These are phyloP conservation scores for Penicillium angulare DNA, from an alignment of 495 filamentous ascomycete species.

Conservation along the genomic window DNA sequence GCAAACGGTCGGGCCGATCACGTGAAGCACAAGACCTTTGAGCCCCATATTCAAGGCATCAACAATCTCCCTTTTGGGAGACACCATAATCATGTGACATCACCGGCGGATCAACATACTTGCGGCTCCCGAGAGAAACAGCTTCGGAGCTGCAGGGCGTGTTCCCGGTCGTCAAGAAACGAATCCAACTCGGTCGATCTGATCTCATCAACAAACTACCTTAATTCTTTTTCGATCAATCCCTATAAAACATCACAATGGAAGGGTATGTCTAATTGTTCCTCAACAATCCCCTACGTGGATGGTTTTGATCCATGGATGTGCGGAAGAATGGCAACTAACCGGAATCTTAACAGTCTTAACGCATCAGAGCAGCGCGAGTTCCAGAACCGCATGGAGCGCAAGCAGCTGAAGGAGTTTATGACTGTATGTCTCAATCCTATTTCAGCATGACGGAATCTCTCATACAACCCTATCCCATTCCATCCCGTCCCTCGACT, in stretches of 20 bases:
- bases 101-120: constrained; percentile 17
- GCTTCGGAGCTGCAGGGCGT: constrained; percentile 34
- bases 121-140: constrained; percentile 27
- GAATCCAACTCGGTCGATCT: constrained; percentile 6
- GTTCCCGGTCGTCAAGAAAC: constrained; percentile 11
- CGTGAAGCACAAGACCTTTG: neutral
- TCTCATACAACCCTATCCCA: no score
- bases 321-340: no score
- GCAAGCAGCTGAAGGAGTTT: constrained; percentile 97
- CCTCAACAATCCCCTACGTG: no score
- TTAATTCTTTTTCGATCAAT: neutral
- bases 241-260: constrained; percentile 28
- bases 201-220: neutral
- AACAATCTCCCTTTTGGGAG: neutral
- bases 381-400: constrained; percentile 87
- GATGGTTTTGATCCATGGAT: no score
- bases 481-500: neutral
- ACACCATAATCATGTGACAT: constrained; percentile 8
- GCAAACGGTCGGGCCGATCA: no score
- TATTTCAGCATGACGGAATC: no score
- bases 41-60: no score
- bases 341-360: no score
- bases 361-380: constrained; percentile 83
- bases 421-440: constrained; percentile 68
- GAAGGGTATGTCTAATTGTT: constrained; percentile 36